Conservation (phyloP, 169 alveolate genomes). For the Cryptosporidium canis region DNA sequence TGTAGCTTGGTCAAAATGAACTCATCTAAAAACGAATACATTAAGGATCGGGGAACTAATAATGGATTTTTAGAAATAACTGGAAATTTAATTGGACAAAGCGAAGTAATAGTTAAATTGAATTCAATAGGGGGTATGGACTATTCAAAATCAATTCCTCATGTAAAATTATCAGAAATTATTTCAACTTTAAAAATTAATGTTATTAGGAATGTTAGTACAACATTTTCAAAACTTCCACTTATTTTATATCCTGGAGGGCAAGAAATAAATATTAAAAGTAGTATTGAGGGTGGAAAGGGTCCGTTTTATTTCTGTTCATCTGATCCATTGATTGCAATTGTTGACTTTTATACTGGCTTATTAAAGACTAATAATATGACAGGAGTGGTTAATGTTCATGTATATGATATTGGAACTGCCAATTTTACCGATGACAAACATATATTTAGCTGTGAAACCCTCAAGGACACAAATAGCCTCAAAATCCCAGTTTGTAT, state of each 20-base stretch:
- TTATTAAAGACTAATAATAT: neutral
- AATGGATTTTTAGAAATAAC: neutral
- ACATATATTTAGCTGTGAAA: neutral
- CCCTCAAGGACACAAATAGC: neutral
- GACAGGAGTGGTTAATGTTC: neutral
- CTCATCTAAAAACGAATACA: neutral
- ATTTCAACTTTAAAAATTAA: neutral
- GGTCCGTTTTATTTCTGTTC: slow-evolving; percentile 56
- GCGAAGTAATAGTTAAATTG: neutral
- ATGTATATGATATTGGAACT: slow-evolving; percentile 38
- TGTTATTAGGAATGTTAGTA: neutral
- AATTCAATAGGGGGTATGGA: slow-evolving; percentile 47
- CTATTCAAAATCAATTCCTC: neutral
- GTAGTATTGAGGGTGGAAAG: slow-evolving; percentile 29
- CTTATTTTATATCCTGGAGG: slow-evolving; percentile 49
- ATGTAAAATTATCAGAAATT: neutral
- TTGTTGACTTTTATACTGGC: slow-evolving; percentile 3
- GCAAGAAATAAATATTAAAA: slow-evolving; percentile 1
- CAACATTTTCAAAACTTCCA: neutral
- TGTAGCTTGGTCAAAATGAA: neutral
- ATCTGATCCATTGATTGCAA: neutral
- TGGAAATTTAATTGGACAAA: neutral
- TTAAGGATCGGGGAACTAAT: neutral
- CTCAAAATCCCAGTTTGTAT: slow-evolving; percentile 7
- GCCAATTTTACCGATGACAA: neutral